Base-by-base conservation (phyloP, 1,284 basidiomycete genomes). In the Cryptococcus sp. region DNA sequence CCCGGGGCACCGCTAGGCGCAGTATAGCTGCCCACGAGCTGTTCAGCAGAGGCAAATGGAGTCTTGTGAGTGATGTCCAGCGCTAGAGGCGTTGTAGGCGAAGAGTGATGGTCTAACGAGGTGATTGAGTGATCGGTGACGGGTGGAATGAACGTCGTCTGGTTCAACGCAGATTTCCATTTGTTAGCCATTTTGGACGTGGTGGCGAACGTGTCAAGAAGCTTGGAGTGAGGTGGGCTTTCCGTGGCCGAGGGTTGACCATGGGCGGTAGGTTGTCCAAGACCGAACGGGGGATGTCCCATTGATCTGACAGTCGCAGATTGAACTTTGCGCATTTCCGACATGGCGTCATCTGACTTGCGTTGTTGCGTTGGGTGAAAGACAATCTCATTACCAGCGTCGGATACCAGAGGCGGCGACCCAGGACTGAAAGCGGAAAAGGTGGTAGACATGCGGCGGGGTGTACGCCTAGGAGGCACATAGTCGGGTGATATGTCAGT, bases 1-100 rank as follows among this genome's bases (percentile, higher is more conserved):
- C 89, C 90, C 0, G 91, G 91, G 0, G 91, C 91, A 5, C 91
- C 91, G 0, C 81, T 81, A 0, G 89, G 86, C 0, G 89, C 83
- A 0, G 84, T 75, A 66, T 85, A 90, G 4, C 56, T 68, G 1
- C 60, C 69, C 1, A 67, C 59, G 3, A 73, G 42, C 20, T 71
- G 65, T 27, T 72, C 66, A 2, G 60, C 35, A 0, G 67, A 55
- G 3, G 69, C 70, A 42, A 79, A 79, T 2, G 78, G 78, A 1
- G 70, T 75, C 3, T 66, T 50, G 54, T 79, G 78, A 27, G 64
- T 74, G 35, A 78, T 65, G 27, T 74, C 69, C 40, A 77, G 70
- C 1, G 74, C 75, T 27, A 67, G 40, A 5, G 75, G 69, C 3
- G 68, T 68, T 46, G 60, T 47, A 0, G 47, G 57, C 13, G 60